phyloP scores from a whole-genome alignment of 179 eudicot genomes.

The Carnegiea gigantea region DNA sequence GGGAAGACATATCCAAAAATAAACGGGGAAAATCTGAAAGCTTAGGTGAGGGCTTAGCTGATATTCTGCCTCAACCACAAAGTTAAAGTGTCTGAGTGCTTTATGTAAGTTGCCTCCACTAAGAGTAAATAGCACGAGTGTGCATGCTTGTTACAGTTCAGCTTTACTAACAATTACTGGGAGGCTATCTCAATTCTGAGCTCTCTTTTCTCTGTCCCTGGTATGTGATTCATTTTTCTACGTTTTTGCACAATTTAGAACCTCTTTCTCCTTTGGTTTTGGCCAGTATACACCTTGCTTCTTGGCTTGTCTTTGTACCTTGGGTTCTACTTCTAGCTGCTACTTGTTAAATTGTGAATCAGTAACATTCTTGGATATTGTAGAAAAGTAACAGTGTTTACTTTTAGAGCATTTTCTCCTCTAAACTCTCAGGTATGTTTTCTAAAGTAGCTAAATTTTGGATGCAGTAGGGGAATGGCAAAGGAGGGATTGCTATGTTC shows the following conservation, averaged over 20 bases:
- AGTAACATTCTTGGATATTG: background rate
- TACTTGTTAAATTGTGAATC: background rate
- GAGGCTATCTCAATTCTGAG: too few relatives aligned
- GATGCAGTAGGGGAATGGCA: conserved; percentile 7
- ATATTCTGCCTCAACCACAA: background rate
- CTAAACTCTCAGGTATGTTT: background rate
- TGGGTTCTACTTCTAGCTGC: background rate
- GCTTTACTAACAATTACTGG: background rate
- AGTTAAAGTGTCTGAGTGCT: background rate
- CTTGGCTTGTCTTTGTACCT: background rate
- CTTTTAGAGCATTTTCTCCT: background rate
- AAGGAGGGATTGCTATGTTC: conserved; percentile 10
- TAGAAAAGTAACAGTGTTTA: background rate
- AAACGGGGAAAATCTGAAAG: background rate
- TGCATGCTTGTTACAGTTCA: too few relatives aligned
- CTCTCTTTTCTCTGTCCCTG: background rate
- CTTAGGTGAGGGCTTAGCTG: background rate
- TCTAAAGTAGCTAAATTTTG: background rate
- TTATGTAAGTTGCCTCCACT: background rate
- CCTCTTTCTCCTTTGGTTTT: background rate
- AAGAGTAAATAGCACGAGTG: background rate
- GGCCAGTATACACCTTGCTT: background rate
- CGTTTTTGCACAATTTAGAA: too few relatives aligned
- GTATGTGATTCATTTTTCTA: background rate
- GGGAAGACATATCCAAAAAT: too few relatives aligned